Percentiles rank a stretch among this genome's conserved stretches.
Evolutionary conservation across 2,329 filamentous ascomycete species (phyloP).

Genomic region (Aschersonia sp.): DNA sequence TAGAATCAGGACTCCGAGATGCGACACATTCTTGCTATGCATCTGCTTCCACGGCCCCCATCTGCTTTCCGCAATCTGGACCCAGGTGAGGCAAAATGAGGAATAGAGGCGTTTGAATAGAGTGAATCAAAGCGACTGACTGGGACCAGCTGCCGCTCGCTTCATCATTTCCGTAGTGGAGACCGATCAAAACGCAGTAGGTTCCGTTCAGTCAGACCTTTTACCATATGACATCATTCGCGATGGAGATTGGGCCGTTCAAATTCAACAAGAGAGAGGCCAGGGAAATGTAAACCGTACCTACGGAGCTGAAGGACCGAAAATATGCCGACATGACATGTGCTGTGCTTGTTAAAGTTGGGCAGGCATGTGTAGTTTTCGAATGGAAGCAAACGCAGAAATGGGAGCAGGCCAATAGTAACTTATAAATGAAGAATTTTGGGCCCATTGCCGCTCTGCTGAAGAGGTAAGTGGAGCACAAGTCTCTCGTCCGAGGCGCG

Average conservation of each 20-base stretch:
- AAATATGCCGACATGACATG: no score
- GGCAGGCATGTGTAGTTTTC: neutral
- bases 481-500: neutral
- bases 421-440: no score
- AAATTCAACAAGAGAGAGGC: neutral
- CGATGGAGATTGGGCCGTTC: slow-evolving; percentile 1
- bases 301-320: no score
- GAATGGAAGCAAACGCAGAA: neutral
- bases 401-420: neutral
- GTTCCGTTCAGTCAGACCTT: slow-evolving; percentile 44
- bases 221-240: slow-evolving; percentile 47
- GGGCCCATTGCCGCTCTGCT: neutral
- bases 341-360: no score
- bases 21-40: slow-evolving; percentile 17
- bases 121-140: neutral
- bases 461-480: neutral
- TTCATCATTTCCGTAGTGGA: neutral
- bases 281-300: no score
- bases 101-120: neutral
- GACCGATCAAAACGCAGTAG: slow-evolving; percentile 28
- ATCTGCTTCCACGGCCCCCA: neutral
- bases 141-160: neutral
- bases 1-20: slow-evolving; percentile 37
- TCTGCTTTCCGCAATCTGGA: neutral
- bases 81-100: no score